Conservation (phyloP, 2,329 filamentous ascomycete genomes). For the Penicillium rolfsii region DNA sequence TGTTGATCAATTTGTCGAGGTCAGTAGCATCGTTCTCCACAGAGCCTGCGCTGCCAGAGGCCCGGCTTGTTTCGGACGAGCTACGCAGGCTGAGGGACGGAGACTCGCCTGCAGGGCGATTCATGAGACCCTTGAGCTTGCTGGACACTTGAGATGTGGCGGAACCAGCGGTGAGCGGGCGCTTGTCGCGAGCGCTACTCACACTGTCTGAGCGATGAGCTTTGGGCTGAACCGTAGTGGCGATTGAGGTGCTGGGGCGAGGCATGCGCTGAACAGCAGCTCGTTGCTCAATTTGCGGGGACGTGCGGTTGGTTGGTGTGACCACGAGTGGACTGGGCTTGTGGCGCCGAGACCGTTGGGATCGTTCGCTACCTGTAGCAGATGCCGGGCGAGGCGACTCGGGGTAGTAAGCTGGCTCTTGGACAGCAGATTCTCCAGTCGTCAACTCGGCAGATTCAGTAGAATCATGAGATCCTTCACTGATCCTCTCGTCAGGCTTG, state of each 20-base stretch:
- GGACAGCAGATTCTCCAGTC: neutral
- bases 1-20: slow-evolving; percentile 79
- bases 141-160: slow-evolving; percentile 45
- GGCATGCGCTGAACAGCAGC: slow-evolving; percentile 48
- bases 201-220: slow-evolving; percentile 46
- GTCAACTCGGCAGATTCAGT: neutral
- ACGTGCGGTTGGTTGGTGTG: slow-evolving; percentile 28
- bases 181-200: slow-evolving; percentile 42
- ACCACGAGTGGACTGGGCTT: slow-evolving; percentile 33
- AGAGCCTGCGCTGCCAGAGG: slow-evolving; percentile 35
- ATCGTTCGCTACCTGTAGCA: slow-evolving; percentile 35
- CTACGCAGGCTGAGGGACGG: slow-evolving; percentile 37
- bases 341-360: slow-evolving; percentile 34
- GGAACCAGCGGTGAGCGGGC: slow-evolving; percentile 46
- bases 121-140: slow-evolving; percentile 50
- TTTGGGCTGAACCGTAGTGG: slow-evolving; percentile 32
- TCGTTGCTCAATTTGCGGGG: slow-evolving; percentile 36
- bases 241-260: slow-evolving; percentile 36
- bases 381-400: slow-evolving; percentile 32
- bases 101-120: slow-evolving; percentile 35
- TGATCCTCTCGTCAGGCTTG: neutral
- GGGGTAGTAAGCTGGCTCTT: neutral
- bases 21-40: slow-evolving; percentile 62
- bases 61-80: slow-evolving; percentile 43
- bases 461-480: neutral